Evolutionary conservation across 768 basidiomycete species (phyloP), one percentile per base, ranked within the genome.

Genomic region (Lentinula sp.): DNA sequence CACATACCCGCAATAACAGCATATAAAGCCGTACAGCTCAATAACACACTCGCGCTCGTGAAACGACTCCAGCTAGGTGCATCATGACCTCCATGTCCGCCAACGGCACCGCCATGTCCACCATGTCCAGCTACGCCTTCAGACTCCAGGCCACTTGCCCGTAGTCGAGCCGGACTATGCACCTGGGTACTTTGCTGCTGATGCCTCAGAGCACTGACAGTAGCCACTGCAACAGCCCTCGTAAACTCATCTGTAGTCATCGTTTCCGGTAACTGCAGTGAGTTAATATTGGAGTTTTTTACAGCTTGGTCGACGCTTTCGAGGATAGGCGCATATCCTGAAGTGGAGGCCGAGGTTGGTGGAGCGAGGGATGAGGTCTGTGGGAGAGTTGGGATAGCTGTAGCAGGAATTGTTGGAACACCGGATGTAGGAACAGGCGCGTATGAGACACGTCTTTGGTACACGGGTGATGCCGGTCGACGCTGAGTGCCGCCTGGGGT

Each of bases 21-120:
- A 75, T 98, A 99, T 16, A 98, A 76, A 2, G 90, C 87, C 0
- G 97, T 99, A 70, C 97, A 98, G 0, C 75, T 83, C 62, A 99
- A 74, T 63, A 98, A 71, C 1, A 99, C 96, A 63, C 88, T 95
- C 4, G 94, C 90, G 73, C 93, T 96, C 15, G 88, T 88, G 4
- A 79, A 81, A 56, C 97, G 81, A 67, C 94, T 98, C 97, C 97
- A 99, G 49, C 91, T 92, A 6, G 97, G 97, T 3, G 87, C 96
- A 66, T 98, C 96, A 66, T 99, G 97, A 0, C 92, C 94, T 23
- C 85, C 86, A 72, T 90, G 88, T 16, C 81, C 85, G 39, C 77
- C 50, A 6, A 69, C 77, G 4, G 84, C 86, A 32, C 64, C 63
- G 36, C 75, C 76, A 15, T 60, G 68, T 32, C 58, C 66, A 20